Conservation (phyloP, 1,139 yeast genomes). For the Saccharomyces hybrid region DNA sequence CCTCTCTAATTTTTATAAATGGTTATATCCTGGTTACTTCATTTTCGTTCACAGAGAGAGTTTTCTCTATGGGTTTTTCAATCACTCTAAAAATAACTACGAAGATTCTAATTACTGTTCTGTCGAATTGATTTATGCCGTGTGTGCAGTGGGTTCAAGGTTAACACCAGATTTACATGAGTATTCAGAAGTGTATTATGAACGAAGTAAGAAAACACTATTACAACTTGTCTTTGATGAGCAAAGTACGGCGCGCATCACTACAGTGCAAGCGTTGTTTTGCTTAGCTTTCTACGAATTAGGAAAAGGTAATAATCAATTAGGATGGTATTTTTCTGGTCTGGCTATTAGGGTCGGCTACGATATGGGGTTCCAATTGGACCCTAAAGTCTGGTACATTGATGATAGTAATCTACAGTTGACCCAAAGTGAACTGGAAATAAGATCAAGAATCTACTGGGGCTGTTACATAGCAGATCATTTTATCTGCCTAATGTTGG, state of each 20-base stretch:
- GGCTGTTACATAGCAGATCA: slow-evolving; percentile 62
- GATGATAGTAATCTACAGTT: slow-evolving; percentile 20
- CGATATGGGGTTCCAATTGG: slow-evolving; percentile 56
- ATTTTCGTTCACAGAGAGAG: slow-evolving; percentile 59
- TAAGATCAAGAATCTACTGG: slow-evolving; percentile 58
- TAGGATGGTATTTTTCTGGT: slow-evolving; percentile 62
- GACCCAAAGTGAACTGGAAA: slow-evolving; percentile 41
- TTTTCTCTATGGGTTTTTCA: slow-evolving; percentile 50
- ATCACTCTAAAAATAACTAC: slow-evolving; percentile 31
- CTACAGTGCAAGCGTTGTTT: slow-evolving; percentile 43
- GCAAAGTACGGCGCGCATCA: slow-evolving; percentile 29
- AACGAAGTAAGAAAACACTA: slow-evolving; percentile 40
- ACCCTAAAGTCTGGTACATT: slow-evolving; percentile 50
- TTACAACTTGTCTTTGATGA: slow-evolving; percentile 35
- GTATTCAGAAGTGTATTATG: slow-evolving; percentile 41
- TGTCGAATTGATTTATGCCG: slow-evolving; percentile 44
- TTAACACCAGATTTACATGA: slow-evolving; percentile 36
- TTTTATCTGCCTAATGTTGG: slow-evolving; percentile 50
- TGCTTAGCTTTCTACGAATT: slow-evolving; percentile 53
- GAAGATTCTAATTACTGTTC: slow-evolving; percentile 42
- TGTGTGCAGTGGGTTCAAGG: slow-evolving; percentile 56
- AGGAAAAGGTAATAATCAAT: slow-evolving; percentile 48
- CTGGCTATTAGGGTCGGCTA: slow-evolving; percentile 59
- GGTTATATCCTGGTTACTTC: slow-evolving; percentile 61
- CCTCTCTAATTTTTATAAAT: slow-evolving; percentile 49